phyloP scores from a whole-genome alignment of 371 early-diverging fungal genomes.

The Blakeslea trispora region DNA sequence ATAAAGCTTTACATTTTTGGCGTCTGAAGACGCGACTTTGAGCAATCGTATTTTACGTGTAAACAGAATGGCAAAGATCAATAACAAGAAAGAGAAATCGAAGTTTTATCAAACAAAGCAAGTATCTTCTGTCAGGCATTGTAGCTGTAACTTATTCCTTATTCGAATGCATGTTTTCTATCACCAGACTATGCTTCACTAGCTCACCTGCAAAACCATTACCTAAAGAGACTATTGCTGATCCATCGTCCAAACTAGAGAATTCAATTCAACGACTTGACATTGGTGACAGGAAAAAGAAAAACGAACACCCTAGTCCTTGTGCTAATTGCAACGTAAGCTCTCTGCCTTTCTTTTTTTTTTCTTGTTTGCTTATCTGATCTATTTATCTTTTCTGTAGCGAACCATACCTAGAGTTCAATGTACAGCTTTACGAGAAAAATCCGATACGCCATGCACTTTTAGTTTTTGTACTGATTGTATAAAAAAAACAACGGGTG shows the following conservation, averaged over 20 bases:
- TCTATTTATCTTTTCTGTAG: not conserved
- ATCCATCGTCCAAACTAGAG: conserved; percentile 14
- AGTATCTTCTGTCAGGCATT: not conserved
- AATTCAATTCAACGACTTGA: conserved; percentile 12
- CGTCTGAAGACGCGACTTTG: too few species aligned
- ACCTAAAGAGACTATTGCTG: conserved; percentile 2
- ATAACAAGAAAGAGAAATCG: conserved; percentile 10
- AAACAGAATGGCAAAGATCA: not conserved
- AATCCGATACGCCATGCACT: not conserved
- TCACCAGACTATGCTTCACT: conserved; percentile 15
- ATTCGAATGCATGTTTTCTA: too few species aligned
- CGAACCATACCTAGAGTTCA: conserved; percentile 11
- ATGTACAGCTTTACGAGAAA: conserved; percentile 13
- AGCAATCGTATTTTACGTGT: too few species aligned
- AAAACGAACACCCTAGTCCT: conserved; percentile 2
- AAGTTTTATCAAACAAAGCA: conserved; percentile 33
- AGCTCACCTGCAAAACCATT: not conserved
- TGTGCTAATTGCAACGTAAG: conserved; percentile 17
- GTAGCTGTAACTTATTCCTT: not conserved
- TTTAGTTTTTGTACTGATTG: conserved; percentile 17
- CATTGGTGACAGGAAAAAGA: conserved; percentile 5
- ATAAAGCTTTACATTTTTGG: too few species aligned
- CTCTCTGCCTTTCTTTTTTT: not conserved
- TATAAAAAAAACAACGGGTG: conserved; percentile 2
- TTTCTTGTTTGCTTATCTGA: too few species aligned